Conservation (phyloP, 306 rosid species). For the Trifolium repens region DNA sequence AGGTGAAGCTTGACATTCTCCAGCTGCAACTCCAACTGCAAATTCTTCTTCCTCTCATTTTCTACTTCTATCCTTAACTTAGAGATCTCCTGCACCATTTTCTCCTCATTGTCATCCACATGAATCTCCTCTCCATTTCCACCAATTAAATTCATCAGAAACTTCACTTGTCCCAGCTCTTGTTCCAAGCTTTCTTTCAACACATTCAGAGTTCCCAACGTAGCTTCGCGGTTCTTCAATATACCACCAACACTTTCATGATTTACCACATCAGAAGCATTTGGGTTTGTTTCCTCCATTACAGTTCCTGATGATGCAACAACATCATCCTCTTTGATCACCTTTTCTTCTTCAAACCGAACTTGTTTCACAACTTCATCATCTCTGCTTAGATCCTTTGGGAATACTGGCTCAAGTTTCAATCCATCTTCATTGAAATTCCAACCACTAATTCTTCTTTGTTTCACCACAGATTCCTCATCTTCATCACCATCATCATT, state of each 20-base stretch:
- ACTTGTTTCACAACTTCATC: constrained; percentile 37
- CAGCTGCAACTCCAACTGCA: constrained; percentile 44
- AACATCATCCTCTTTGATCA: constrained; percentile 20
- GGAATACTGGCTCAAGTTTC: constrained; percentile 61
- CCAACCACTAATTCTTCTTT: constrained; percentile 72
- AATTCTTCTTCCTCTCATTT: constrained; percentile 41
- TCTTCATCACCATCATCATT: background rate
- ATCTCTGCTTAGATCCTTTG: constrained; percentile 12
- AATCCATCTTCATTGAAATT: constrained; percentile 71
- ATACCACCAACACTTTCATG: background rate
- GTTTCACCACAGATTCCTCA: constrained; percentile 4
- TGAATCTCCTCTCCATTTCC: constrained; percentile 44
- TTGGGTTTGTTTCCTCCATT: background rate
- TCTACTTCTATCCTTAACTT: constrained; percentile 41
- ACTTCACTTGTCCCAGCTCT: constrained; percentile 42
- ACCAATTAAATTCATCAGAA: constrained; percentile 37
- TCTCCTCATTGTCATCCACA: constrained; percentile 23
- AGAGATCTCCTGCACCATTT: constrained; percentile 37
- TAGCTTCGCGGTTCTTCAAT: constrained; percentile 25
- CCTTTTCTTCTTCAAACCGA: constrained; percentile 40
- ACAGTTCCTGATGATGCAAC: constrained; percentile 4
- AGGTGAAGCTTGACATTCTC: constrained; percentile 35
- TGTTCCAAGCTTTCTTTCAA: constrained; percentile 52
- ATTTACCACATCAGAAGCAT: background rate
- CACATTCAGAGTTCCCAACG: constrained; percentile 41